Conservation (phyloP, 257 asterid species). For the Solanum gandarillasii region DNA sequence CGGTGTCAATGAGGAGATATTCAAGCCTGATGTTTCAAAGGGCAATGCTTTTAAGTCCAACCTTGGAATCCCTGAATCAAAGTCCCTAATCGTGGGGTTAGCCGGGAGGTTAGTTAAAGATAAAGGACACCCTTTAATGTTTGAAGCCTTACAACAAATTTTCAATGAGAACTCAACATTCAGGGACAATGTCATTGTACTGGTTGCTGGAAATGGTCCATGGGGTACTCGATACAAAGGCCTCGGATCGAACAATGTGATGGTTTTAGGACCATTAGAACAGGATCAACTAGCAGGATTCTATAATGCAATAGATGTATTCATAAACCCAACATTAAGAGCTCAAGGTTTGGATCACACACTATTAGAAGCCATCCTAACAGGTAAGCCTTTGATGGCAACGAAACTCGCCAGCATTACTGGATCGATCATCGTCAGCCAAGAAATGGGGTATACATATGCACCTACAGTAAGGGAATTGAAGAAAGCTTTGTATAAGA, state of each 20-base stretch:
- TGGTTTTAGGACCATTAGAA: slow-evolving; percentile 47
- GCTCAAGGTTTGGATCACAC: slow-evolving; percentile 84
- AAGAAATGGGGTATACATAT: slow-evolving; percentile 56
- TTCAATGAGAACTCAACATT: slow-evolving; percentile 33
- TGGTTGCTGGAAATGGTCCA: slow-evolving; percentile 81
- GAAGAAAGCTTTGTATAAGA: slow-evolving; percentile 45
- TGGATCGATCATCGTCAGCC: slow-evolving; percentile 37
- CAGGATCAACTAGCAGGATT: slow-evolving; percentile 40
- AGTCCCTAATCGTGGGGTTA: slow-evolving; percentile 35
- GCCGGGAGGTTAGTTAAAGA: slow-evolving; percentile 81
- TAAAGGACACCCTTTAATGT: slow-evolving; percentile 66
- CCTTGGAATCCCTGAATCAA: slow-evolving; percentile 10
- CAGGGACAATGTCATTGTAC: slow-evolving; percentile 25
- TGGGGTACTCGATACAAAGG: slow-evolving; percentile 58
- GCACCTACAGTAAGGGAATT: slow-evolving; percentile 47
- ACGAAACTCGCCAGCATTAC: slow-evolving; percentile 61
- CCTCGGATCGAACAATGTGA: slow-evolving; percentile 33
- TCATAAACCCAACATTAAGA: slow-evolving; percentile 66
- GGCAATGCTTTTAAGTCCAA: slow-evolving; percentile 6
- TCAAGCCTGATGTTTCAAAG: neutral
- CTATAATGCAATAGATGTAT: slow-evolving; percentile 46
- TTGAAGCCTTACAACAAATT: slow-evolving; percentile 50
- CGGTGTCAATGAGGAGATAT: neutral
- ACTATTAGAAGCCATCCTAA: slow-evolving; percentile 54
- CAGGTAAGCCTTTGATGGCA: slow-evolving; percentile 66